Conservation (phyloP, 441 rosid genomes). For the Syzygium syzygioides region DNA sequence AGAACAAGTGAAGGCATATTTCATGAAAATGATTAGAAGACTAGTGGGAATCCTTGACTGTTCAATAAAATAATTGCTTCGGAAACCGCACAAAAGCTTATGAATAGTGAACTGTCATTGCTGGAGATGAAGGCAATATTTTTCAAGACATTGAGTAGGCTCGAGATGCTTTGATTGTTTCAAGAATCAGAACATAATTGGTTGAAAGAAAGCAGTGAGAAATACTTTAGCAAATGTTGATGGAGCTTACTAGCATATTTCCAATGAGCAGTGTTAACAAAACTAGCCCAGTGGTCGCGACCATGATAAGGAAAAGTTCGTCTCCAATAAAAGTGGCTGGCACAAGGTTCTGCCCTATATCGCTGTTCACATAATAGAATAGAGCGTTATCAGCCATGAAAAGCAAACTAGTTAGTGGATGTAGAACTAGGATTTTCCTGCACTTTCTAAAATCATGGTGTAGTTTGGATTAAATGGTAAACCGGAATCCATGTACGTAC, state of each 20-base stretch:
- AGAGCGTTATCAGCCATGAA: not conserved
- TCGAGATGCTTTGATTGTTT: not conserved
- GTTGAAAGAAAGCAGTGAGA: not conserved
- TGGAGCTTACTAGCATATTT: slow-evolving; percentile 65
- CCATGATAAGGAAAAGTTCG: slow-evolving; percentile 51
- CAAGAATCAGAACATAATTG: not conserved
- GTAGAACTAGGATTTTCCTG: not conserved
- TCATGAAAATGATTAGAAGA: not conserved
- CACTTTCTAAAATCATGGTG: not conserved
- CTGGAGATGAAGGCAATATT: not conserved
- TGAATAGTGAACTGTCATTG: not conserved
- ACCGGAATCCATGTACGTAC: slow-evolving; percentile 12
- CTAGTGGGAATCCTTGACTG: not conserved
- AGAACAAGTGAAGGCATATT: not conserved
- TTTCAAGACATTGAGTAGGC: not conserved
- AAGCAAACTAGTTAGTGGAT: not conserved
- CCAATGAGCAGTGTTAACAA: slow-evolving; percentile 91
- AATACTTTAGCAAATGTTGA: not conserved
- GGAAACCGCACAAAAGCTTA: not conserved
- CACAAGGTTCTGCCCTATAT: slow-evolving; percentile 59
- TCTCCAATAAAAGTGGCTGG: slow-evolving; percentile 75
- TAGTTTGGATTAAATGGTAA: not conserved
- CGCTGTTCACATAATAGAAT: slow-evolving; percentile 26
- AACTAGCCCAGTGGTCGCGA: slow-evolving; percentile 71
- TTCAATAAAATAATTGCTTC: not conserved